A percentile compares a stretch with the other conserved stretches of the same genome.
phyloP scores from a whole-genome alignment of 306 rosid genomes.

The Quercus robur region DNA sequence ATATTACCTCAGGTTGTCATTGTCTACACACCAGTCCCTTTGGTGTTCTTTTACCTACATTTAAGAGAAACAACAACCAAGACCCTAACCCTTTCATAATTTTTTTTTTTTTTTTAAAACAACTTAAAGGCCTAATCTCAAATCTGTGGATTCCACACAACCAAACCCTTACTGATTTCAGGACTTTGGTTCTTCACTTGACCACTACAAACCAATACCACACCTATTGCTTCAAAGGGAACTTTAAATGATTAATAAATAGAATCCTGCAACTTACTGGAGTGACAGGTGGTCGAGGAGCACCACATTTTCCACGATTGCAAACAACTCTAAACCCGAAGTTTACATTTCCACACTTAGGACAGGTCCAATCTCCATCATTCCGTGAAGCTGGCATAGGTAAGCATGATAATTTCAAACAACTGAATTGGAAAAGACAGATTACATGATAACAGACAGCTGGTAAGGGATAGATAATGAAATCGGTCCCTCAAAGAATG shows the following conservation, averaged over 20 bases:
- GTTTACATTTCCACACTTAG: constrained; percentile 45
- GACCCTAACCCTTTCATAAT: not conserved
- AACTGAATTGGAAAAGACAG: not conserved
- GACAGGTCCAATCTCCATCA: constrained; percentile 58
- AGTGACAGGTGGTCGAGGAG: constrained; percentile 35
- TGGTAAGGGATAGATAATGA: not conserved
- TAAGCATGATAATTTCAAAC: not conserved
- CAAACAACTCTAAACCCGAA: constrained; percentile 47
- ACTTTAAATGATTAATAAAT: constrained; percentile 1
- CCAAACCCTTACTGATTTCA: not conserved
- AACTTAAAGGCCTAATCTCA: not conserved
- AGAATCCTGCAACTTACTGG: constrained; percentile 24
- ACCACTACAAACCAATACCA: not conserved
- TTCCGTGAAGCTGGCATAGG: constrained; percentile 26
- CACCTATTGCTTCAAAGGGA: not conserved
- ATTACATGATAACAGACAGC: constrained; percentile 14
- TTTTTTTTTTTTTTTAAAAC: not conserved
- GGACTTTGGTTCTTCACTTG: not conserved
- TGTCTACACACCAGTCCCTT: not conserved
- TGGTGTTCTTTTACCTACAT: not conserved
- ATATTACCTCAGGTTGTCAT: not conserved
- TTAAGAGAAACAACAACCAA: not conserved
- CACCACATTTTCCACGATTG: constrained; percentile 40
- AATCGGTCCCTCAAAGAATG: not conserved
- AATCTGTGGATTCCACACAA: not conserved